Base-by-base conservation (phyloP, 116 monocot genomes). In the Zostera marina region DNA sequence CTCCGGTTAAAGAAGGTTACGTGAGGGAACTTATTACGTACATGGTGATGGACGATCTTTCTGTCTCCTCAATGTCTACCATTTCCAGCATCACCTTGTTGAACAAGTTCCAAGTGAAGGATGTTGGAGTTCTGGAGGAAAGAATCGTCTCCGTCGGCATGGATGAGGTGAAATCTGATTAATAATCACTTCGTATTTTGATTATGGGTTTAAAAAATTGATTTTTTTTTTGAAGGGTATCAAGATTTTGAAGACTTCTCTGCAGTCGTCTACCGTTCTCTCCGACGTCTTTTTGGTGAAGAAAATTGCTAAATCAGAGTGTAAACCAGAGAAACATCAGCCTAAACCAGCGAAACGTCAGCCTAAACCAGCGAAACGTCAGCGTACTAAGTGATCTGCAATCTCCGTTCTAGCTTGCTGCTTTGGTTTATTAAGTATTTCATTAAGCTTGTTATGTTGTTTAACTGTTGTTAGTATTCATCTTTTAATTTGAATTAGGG, bases 1-100 rank as follows among this genome's bases (percentile, higher is more conserved):
- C n/a, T n/a, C n/a, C n/a, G n/a, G n/a, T n/a, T n/a, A 41, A 24
- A 8, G 51, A 26, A 26, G 70, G 75, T 0, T 57, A 47, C 7
- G 76, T 76, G 16, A 66, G 68, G 39, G 72, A 15, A 9, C 59
- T 52, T 3, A 63, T 65, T 3, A 68, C 68, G 2, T 77, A 68
- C 46, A 72, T 44, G 32, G 47, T 77, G 14, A 68, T 68, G 72
- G 77, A 77, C 49, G 77, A 77, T 32, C 54, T 72, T 25, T 25
- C 40, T 9, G 53, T 77, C n/a, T 16, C 16, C n/a, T 68, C 72
- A 10, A 68, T 77, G 68, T 77, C 72, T 2, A 68, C 56, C 44
- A 77, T 72, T 38, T 72, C 72, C 11, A 67, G 52, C 63, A 54
- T 72, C 41, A 63, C 47, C 12, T 14, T 72, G 3, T 54, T 72